phyloP scores from a whole-genome alignment of 768 basidiomycete species.

The Lanmaoa pseudosensibilis region DNA sequence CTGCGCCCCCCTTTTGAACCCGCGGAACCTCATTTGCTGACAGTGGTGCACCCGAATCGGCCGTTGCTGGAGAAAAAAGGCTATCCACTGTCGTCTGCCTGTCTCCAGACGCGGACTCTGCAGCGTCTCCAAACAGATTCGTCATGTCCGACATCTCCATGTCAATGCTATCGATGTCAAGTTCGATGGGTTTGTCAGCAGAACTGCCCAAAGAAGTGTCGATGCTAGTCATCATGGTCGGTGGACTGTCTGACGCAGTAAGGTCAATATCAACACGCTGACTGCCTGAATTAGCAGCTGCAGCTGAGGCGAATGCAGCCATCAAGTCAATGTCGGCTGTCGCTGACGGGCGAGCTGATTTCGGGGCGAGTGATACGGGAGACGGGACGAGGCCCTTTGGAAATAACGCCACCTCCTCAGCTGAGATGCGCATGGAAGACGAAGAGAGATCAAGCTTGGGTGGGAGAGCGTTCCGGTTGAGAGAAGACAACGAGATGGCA shows the following conservation, averaged over 20 bases:
- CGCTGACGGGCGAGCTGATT: slow-evolving; percentile 66
- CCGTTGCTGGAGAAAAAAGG: slow-evolving; percentile 51
- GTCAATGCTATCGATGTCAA: slow-evolving; percentile 70
- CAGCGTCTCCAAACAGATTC: slow-evolving; percentile 55
- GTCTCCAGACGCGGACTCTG: slow-evolving; percentile 37
- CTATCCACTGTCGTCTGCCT: slow-evolving; percentile 41
- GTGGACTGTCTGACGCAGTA: slow-evolving; percentile 42
- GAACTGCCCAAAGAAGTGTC: slow-evolving; percentile 53
- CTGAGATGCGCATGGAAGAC: slow-evolving; percentile 58
- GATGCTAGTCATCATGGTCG: slow-evolving; percentile 25
- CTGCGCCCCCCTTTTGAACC: slow-evolving; percentile 17
- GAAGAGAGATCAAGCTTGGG: slow-evolving; percentile 83
- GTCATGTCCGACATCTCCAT: slow-evolving; percentile 54
- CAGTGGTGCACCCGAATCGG: slow-evolving; percentile 20
- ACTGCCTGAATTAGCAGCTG: slow-evolving; percentile 34
- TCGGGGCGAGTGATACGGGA: slow-evolving; percentile 80
- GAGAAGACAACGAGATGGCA: slow-evolving; percentile 76
- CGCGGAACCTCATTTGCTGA: slow-evolving; percentile 18
- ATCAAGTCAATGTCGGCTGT: slow-evolving; percentile 61
- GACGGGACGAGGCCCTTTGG: slow-evolving; percentile 62
- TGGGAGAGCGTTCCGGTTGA: slow-evolving; percentile 69
- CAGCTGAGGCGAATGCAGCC: slow-evolving; percentile 55
- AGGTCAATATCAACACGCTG: slow-evolving; percentile 57
- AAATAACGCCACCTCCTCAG: slow-evolving; percentile 60
- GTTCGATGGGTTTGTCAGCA: slow-evolving; percentile 79